These are phyloP conservation scores for Ophiostoma himal-ulmi DNA, from an alignment of 2,329 filamentous ascomycete species.

Conservation along the genomic window DNA sequence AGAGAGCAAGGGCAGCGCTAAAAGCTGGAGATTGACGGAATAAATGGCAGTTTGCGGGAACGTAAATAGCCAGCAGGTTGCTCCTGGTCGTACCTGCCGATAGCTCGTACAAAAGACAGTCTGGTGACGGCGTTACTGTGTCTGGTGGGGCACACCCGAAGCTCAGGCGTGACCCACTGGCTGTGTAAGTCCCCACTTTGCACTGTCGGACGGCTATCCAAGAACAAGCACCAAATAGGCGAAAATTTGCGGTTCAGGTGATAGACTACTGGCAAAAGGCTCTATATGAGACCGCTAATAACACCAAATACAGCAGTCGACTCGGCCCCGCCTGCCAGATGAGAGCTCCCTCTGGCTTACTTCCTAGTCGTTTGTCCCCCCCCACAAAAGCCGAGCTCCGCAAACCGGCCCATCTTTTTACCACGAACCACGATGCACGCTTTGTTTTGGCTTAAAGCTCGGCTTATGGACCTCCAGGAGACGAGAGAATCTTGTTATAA, in stretches of 20 bases:
- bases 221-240: conserved; percentile 11
- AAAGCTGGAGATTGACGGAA: neutral
- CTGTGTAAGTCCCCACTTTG: conserved; percentile 7
- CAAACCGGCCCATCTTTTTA: conserved; percentile 20
- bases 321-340: neutral
- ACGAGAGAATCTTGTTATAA: too few relatives aligned
- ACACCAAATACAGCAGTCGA: neutral
- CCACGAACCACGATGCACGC: conserved; percentile 19
- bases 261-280: neutral
- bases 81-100: neutral
- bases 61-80: neutral
- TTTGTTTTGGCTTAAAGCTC: neutral
- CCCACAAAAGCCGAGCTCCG: conserved; percentile 16
- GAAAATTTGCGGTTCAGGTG: conserved; percentile 12
- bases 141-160: conserved; percentile 4
- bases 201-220: conserved; percentile 19
- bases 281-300: neutral
- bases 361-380: neutral
- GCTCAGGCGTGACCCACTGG: neutral
- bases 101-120: neutral
- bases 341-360: neutral
- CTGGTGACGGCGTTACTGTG: neutral
- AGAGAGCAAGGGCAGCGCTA: neutral
- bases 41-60: neutral
- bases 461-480: neutral